Percentiles rank a stretch among this genome's conserved stretches.
phyloP scores from a whole-genome alignment of 257 asterid genomes.

The Leonotis leonurus region DNA sequence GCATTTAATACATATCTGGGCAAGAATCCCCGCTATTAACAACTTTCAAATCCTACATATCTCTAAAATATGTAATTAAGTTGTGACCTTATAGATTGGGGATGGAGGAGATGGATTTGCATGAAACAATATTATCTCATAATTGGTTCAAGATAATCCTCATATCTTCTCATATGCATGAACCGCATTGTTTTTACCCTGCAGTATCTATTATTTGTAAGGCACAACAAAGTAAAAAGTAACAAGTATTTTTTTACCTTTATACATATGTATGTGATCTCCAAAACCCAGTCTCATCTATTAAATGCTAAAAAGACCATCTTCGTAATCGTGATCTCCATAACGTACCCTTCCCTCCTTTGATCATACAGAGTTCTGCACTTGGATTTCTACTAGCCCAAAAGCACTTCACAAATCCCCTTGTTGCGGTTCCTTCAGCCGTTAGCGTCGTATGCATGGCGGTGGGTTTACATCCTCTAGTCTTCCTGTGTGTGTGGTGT shows the following conservation, averaged over 20 bases:
- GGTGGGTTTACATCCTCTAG: slow-evolving; percentile 38
- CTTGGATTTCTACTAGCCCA: slow-evolving; percentile 90
- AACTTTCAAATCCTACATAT: neutral
- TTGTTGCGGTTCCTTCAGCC: slow-evolving; percentile 95
- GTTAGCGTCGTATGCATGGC: slow-evolving; percentile 99
- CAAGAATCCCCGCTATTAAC: neutral
- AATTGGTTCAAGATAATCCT: neutral
- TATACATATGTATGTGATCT: neutral
- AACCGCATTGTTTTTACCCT: neutral
- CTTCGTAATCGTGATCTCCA: neutral
- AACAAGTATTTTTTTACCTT: neutral
- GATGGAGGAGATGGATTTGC: slow-evolving; percentile 9
- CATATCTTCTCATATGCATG: neutral
- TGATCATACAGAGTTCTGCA: slow-evolving; percentile 71
- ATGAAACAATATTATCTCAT: neutral
- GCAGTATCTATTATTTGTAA: neutral
- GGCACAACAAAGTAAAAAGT: neutral
- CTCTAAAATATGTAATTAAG: neutral
- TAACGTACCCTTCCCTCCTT: neutral
- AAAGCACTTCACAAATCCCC: slow-evolving; percentile 92
- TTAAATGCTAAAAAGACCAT: neutral
- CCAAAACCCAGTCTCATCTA: neutral
- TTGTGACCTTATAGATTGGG: no score
- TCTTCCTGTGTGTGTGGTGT: neutral
- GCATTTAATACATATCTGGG: neutral